Evolutionary conservation across 192 early-diverging fungal species (phyloP), one percentile per base, ranked within the genome.

Genomic region (Backusella psychrophila): DNA sequence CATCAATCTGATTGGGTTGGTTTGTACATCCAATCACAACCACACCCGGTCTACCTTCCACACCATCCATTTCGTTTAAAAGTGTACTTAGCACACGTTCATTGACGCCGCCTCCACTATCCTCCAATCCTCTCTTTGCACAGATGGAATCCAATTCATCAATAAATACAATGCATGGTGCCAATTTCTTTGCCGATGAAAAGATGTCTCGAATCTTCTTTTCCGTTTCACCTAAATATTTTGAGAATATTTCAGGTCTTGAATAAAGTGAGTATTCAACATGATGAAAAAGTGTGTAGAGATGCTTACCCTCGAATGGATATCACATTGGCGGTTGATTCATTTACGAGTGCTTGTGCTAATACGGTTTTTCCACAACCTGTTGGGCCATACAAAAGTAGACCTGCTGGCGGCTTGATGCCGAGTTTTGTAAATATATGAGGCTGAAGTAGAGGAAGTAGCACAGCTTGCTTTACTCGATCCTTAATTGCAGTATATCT

Each of bases 31-130:
- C 95, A 35, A 99, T 88, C 2, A 97, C 92, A 52, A 99, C 85
- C 3, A 99, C 95, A 0, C 90, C 89, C 17, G 90, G 88, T 31
- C 93, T 89, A 21, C 85, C 88, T 74, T 98, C 94, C 17, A 99
- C 93, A 38, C 98, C 98, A 80, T 99, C 98, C 93, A 99, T 97
- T 82, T 99, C 98, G 77, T 99, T 99, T 49, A 99, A 86, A 9
- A 99, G 80, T 9, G 96, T 96, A 66, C 94, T 97, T 12, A 99
- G 86, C 1, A 98, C 90, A 19, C 96, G 90, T 76, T 97, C 94
- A 78, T 93, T 93, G 0, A 96, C 93, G 0, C 96, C 90, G n/a
- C 92, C 94, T 26, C 87, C 81, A 19, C 87, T 86, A 75, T 71
- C 52, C 33, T 86, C 83, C 74, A 81, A 85, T 15, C 86, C 92